These are phyloP conservation scores for Neurospora sp. DNA, from an alignment of 495 filamentous ascomycete species.

Conservation along the genomic window DNA sequence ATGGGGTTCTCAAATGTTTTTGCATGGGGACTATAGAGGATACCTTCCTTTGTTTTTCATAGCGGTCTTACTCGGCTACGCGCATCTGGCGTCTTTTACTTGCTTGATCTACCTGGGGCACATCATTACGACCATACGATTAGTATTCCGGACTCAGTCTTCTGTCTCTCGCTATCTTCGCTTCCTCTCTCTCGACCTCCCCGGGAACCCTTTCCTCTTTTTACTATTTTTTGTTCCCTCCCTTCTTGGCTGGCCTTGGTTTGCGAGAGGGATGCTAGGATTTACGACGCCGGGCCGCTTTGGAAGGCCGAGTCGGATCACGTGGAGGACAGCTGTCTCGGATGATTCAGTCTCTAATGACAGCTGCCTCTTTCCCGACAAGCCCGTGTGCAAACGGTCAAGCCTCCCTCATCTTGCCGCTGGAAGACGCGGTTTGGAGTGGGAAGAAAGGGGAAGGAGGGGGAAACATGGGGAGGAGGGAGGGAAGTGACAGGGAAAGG, in stretches of 20 bases:
- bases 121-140: constrained; percentile 21
- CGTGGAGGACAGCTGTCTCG: not conserved
- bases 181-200: constrained; percentile 1
- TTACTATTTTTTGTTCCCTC: constrained; percentile 3
- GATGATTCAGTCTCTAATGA: not conserved
- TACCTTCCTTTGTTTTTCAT: constrained; percentile 16
- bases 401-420: not conserved
- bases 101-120: constrained; percentile 7
- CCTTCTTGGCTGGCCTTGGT: constrained; percentile 3
- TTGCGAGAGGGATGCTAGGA: not conserved
- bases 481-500: not conserved
- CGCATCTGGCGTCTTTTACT: constrained; percentile 11
- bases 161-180: constrained; percentile 1
- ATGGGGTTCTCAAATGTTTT: constrained; percentile 15
- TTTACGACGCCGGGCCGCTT: not conserved
- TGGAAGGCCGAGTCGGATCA: not conserved
- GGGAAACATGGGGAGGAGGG: not conserved
- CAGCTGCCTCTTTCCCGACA: not conserved
- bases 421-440: not conserved
- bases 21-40: constrained; percentile 27
- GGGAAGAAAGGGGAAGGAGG: not conserved
- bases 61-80: constrained; percentile 12
- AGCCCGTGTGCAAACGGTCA: not conserved
- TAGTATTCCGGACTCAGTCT: constrained; percentile 11
- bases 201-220: constrained; percentile 4